Base-by-base conservation (phyloP, 768 basidiomycete species). In the Trametes villosa region DNA sequence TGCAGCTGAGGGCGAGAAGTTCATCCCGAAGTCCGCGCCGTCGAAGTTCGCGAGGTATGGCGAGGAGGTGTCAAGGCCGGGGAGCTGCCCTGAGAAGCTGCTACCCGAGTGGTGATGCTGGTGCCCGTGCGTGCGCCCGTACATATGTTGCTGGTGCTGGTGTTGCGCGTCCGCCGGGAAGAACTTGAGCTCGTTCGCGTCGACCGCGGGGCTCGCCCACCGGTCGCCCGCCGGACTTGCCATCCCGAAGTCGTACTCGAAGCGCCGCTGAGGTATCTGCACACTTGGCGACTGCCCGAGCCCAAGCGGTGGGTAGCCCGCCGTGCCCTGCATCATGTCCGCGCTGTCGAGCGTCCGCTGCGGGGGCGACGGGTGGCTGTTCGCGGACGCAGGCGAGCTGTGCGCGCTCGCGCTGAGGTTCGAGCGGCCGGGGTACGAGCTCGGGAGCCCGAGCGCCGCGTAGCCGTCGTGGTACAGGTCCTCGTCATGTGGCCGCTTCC, bases 361-460 rank as follows among this genome's bases (percentile, higher is more conserved):
- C 59, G 85, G 76, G 17, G 90, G 90, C 3, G 90, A 92, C 3
- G 90, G 88, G 27, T 88, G 74, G 71, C 74, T 70, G 63, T 87
- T 86, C 15, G 79, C 83, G 13, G 90, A 92, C 2, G 84, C 84
- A 1, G 90, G 90, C 15, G 90, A 92, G 69, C 90, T 88, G 66
- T 90, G 89, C 9, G 86, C 79, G 69, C 88, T 91, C 56, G 30
- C 61, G 41, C 52, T 40, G 11, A 81, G 75, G 41, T 72, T 80
- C 13, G 79, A 65, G 26, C 71, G 73, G 48, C 72, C 72, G 47
- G 71, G 70, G 52, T 71, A 69, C 27, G 73, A 71, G 52, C 71
- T 65, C 27, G 73, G 80, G 47, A 86, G 81, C 5, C 80, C 70
- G 45, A 76, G 75, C 52, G 57, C 64, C 52, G 57, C 65, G 42